Base-by-base conservation (phyloP, 192 early-diverging fungal species). In the Kickxella alabastrina region DNA sequence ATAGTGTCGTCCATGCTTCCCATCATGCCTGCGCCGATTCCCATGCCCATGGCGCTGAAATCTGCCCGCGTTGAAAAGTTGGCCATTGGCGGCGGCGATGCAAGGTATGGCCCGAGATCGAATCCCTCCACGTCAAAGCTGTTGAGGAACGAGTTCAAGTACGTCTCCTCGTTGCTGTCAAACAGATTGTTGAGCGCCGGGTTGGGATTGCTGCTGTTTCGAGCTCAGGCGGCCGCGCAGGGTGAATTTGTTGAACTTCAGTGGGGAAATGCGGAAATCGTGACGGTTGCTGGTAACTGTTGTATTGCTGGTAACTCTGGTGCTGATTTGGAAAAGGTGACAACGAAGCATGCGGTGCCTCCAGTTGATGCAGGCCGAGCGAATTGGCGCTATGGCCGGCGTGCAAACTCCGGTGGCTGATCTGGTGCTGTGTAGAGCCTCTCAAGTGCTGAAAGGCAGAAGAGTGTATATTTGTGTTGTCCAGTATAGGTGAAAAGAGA, bases 1-100 rank as follows among this genome's bases (percentile, higher is more conserved):
- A 76, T 65, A n/a, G 46, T 37, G 18, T 76, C 73, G 54, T 76
- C 73, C 62, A 76, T 68, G 10, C 60, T 52, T 32, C 66, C 52
- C 54, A 76, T 64, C 57, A 76, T 62, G 12, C 73, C 67, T 15
- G 73, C 73, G 21, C 73, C 73, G 10, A 76, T 29, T 0, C 72
- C 72, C 65, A 75, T 75, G 28, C 66, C 65, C 44, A 76, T 65
- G 29, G 57, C 34, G 26, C 53, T 55, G 43, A 69, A 56, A 31
- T 76, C 73, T 22, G 52, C 43, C 29, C 53, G 64, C 26, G 71
- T 44, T 10, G 59, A 63, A 29, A 63, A 46, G 43, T 57, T 67
- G 35, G 55, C 56, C 59, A 59, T 59, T 51, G 71, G 64, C 25
- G 25, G 54, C 14, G 71, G 71, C 17, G 71, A 68, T 9, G 55